Evolutionary conservation across 768 basidiomycete genomes (phyloP).

Genomic region (Neoboletus brunneissimus): DNA sequence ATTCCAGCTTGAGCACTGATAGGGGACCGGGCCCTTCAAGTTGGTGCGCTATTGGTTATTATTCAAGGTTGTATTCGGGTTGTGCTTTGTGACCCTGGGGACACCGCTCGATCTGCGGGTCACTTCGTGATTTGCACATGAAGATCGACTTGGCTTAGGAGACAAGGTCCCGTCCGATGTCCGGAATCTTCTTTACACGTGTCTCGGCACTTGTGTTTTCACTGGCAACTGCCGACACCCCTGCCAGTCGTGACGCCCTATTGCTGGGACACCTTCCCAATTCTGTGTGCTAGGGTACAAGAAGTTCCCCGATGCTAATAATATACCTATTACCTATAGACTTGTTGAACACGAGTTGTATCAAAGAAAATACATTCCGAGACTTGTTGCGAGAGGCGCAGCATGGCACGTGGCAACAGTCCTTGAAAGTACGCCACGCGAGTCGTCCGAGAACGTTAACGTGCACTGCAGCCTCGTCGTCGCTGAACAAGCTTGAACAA

Average conservation of each 20-base stretch:
- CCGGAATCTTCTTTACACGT: background rate
- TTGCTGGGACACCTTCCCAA: background rate
- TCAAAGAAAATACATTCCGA: background rate
- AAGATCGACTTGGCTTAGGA: background rate
- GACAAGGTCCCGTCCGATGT: background rate
- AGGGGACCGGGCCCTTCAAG: no score
- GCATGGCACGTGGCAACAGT: slow-evolving; percentile 9
- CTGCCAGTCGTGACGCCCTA: background rate
- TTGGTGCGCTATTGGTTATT: no score
- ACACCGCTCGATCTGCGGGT: no score
- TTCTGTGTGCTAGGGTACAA: background rate
- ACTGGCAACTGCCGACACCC: background rate
- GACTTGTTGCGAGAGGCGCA: background rate
- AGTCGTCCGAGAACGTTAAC: background rate
- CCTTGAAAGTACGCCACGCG: background rate
- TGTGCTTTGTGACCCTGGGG: no score
- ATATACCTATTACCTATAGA: no score
- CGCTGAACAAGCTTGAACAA: background rate
- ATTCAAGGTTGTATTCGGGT: no score
- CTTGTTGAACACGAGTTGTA: no score
- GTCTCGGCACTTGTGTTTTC: background rate
- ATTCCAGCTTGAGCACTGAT: no score
- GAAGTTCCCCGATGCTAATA: background rate
- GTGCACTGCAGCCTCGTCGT: background rate
- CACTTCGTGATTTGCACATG: no score